A percentile compares a stretch with the other conserved stretches of the same genome.
Evolutionary conservation across 495 filamentous ascomycete genomes (phyloP).

Genomic region (Podospora conica): DNA sequence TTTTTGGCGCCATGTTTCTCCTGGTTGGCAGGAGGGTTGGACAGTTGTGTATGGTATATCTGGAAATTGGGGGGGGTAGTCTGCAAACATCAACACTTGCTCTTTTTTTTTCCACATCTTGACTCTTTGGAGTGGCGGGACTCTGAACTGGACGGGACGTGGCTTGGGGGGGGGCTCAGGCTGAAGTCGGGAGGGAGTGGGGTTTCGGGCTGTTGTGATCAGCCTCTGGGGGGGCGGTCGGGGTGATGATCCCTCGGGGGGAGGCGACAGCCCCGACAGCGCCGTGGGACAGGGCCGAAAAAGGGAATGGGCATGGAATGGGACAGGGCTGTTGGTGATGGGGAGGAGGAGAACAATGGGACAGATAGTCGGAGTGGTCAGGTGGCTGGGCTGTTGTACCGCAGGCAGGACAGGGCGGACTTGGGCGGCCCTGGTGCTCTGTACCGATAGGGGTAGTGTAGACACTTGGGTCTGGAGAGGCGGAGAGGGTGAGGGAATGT

Average conservation of each 20-base stretch:
- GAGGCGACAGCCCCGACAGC: background rate
- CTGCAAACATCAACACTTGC: background rate
- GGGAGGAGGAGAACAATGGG: background rate
- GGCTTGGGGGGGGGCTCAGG: slow-evolving; percentile 7
- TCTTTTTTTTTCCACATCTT: background rate
- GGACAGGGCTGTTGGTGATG: background rate
- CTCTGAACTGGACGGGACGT: background rate
- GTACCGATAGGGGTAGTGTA: too few species aligned
- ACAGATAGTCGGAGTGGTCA: background rate
- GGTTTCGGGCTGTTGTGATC: slow-evolving; percentile 20
- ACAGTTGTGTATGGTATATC: slow-evolving; percentile 19
- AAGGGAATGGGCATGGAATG: too few species aligned
- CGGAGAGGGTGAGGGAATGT: too few species aligned
- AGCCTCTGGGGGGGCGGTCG: slow-evolving; percentile 7
- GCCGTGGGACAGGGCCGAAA: background rate
- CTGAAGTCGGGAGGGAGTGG: slow-evolving; percentile 21
- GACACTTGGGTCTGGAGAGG: too few species aligned
- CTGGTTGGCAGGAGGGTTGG: background rate
- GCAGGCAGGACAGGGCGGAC: background rate
- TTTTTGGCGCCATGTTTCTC: background rate
- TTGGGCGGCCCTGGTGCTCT: background rate
- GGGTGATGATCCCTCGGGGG: background rate
- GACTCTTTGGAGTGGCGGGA: background rate
- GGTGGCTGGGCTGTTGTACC: background rate
- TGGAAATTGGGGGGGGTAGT: background rate